These are phyloP conservation scores for Wickerhamiella brachini DNA, from an alignment of 805 yeast species.

Conservation along the genomic window DNA sequence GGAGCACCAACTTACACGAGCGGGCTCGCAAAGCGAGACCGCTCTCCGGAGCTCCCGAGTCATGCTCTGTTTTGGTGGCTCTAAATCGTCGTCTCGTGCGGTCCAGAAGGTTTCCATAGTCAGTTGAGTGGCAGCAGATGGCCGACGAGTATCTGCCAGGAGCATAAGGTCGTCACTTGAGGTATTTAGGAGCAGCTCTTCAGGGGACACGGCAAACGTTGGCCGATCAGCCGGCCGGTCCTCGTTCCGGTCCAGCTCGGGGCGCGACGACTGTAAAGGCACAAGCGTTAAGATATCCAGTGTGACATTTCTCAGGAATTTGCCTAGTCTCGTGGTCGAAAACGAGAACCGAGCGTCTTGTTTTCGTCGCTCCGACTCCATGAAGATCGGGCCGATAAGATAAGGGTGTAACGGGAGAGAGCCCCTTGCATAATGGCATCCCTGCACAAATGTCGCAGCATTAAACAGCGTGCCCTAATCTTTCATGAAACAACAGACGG, in stretches of 20 bases:
- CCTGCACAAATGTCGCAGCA: too few relatives aligned
- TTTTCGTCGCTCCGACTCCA: background rate
- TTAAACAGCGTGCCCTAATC: too few relatives aligned
- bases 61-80: background rate
- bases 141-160: background rate
- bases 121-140: background rate
- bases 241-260: background rate
- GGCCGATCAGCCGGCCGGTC: background rate
- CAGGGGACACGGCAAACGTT: background rate
- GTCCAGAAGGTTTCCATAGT: constrained; percentile 1
- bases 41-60: background rate
- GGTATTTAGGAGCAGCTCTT: background rate
- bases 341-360: background rate
- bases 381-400: background rate
- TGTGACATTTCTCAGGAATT: background rate
- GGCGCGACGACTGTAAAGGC: background rate
- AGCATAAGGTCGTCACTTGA: background rate
- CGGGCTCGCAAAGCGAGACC: background rate
- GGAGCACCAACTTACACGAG: background rate
- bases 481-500: too few relatives aligned
- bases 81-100: background rate
- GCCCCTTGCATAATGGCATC: too few relatives aligned
- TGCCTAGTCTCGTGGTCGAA: background rate
- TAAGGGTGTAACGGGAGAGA: background rate
- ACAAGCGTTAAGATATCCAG: background rate